Percentiles rank a stretch among this genome's conserved stretches.
Conservation (phyloP, 2,329 filamentous ascomycete genomes). For the Alternaria longipes region DNA sequence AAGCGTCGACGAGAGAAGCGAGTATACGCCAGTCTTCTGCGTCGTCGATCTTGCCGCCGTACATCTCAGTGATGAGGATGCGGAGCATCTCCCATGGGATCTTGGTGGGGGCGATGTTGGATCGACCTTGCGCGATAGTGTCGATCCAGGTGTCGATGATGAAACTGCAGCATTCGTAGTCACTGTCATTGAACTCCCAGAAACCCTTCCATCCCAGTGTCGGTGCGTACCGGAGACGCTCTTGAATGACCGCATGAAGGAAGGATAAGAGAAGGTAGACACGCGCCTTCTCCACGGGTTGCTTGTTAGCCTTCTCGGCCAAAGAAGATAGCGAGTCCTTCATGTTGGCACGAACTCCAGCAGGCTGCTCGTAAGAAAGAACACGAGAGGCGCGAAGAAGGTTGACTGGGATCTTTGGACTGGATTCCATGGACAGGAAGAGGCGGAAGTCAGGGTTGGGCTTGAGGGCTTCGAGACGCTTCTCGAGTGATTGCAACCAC, state of each 20-base stretch:
- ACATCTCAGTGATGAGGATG: constrained; percentile 89
- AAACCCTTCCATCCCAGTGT: constrained; percentile 97
- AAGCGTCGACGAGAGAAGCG: constrained; percentile 74
- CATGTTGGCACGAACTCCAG: constrained; percentile 97
- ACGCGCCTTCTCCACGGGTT: constrained; percentile 88
- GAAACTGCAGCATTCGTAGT: constrained; percentile 96
- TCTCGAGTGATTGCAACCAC: constrained; percentile 97
- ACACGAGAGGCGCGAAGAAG: constrained; percentile 91
- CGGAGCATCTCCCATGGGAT: constrained; percentile 97
- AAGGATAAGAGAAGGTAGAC: constrained; percentile 93
- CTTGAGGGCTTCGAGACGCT: constrained; percentile 93
- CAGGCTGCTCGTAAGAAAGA: constrained; percentile 97
- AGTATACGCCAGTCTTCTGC: constrained; percentile 83
- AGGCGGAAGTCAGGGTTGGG: constrained; percentile 92
- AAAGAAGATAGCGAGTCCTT: constrained; percentile 92
- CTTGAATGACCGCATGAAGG: constrained; percentile 94
- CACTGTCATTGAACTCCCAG: constrained; percentile 99
- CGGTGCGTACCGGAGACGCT: constrained; percentile 91
- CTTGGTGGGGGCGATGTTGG: constrained; percentile 91
- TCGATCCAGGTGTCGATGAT: constrained; percentile 97
- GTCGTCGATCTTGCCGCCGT: constrained; percentile 97
- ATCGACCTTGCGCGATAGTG: constrained; percentile 79
- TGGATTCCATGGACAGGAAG: constrained; percentile 98
- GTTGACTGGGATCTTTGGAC: constrained; percentile 96
- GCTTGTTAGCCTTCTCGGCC: constrained; percentile 76